Evolutionary conservation across 2,329 filamentous ascomycete species (phyloP).

Genomic region (Lomentospora prolificans): DNA sequence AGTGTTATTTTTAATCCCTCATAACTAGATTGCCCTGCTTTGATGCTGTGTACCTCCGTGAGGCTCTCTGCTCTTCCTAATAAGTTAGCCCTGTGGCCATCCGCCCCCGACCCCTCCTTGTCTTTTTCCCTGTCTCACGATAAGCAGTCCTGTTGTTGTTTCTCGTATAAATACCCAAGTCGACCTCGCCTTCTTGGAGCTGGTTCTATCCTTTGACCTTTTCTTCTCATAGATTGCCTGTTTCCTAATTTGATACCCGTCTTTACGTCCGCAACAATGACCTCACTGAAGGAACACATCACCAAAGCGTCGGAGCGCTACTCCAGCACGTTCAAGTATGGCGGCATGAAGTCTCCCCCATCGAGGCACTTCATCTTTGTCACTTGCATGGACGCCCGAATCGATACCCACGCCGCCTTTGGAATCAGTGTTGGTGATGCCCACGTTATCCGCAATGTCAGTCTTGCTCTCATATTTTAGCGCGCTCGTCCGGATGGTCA

Average conservation of each 20-base stretch:
- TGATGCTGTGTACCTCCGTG: background rate
- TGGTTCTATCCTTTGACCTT: background rate
- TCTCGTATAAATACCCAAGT: background rate
- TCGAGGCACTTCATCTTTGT: conserved; percentile 53
- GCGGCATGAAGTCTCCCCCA: conserved; percentile 54
- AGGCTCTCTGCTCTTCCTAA: background rate
- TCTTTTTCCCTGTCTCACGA: background rate
- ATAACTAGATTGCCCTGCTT: background rate
- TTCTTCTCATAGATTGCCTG: no score
- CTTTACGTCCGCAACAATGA: background rate
- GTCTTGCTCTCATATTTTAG: background rate
- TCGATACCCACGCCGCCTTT: conserved; percentile 49
- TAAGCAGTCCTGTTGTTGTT: background rate
- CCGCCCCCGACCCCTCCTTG: background rate
- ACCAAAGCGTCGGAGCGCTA: background rate
- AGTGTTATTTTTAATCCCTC: conserved; percentile 1
- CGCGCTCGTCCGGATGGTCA: background rate
- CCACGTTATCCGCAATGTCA: conserved; percentile 53
- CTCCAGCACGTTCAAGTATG: conserved; percentile 42
- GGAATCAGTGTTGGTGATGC: conserved; percentile 55
- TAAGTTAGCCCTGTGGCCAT: background rate
- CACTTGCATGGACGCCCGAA: conserved; percentile 61
- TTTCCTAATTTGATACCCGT: no score
- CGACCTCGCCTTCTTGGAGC: background rate
- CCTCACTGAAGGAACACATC: background rate